Conservation (phyloP, 495 filamentous ascomycete species). For the Annulohypoxylon bovei region DNA sequence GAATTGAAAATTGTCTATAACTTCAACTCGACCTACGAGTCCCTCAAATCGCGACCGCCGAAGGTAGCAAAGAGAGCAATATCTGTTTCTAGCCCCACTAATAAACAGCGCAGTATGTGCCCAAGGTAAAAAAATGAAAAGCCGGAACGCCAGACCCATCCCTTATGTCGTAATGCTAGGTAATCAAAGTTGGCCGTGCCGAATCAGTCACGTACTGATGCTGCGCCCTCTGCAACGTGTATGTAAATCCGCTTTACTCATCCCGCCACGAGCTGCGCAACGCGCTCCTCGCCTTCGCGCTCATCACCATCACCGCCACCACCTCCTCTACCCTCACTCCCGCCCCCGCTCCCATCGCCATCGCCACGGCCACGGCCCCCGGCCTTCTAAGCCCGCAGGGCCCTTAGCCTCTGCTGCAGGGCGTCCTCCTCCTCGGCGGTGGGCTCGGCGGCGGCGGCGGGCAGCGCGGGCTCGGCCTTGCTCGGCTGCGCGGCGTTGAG, state of each 20-base stretch:
- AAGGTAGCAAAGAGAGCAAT: neutral
- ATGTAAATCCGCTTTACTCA: neutral
- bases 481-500: constrained; percentile 69
- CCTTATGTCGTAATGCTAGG: constrained; percentile 31
- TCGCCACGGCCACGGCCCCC: neutral
- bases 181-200: constrained; percentile 22
- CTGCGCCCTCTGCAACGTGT: neutral
- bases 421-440: constrained; percentile 72
- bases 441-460: constrained; percentile 57
- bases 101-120: neutral
- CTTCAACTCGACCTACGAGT: neutral
- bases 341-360: neutral
- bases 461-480: constrained; percentile 59
- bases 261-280: neutral
- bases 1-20: neutral
- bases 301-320: neutral
- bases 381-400: constrained; percentile 56
- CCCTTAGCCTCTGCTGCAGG: constrained; percentile 66
- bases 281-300: neutral
- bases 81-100: neutral
- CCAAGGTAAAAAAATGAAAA: neutral
- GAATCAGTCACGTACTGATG: neutral
- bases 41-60: neutral
- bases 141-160: constrained; percentile 33
- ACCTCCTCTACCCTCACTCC: neutral